Base-by-base conservation (phyloP, 2,329 filamentous ascomycete genomes). In the Clonostachys chloroleuca region DNA sequence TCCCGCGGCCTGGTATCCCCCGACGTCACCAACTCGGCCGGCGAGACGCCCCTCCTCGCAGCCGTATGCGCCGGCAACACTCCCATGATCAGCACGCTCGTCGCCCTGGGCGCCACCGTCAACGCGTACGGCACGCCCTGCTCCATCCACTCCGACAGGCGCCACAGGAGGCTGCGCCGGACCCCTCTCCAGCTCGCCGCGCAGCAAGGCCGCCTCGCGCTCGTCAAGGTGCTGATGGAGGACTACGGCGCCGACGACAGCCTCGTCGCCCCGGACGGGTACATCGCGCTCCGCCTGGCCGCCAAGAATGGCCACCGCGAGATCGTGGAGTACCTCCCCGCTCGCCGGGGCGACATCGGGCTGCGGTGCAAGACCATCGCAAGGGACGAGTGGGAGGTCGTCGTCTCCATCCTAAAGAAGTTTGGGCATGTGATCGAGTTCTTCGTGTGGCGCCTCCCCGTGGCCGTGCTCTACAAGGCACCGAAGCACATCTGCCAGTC, bases 121-220 rank as follows among this genome's bases (percentile, higher is more conserved):
- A 53, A 70, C 49, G 24, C 24, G 24, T 30, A 30, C 24, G 46
- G 35, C 7, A 59, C 56, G 34, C 62, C 62, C 18, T 44, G 40
- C 5, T n/a, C 41, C 16, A 12, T 6, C 9, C 30, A 37, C 7
- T 6, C 24, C 33, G 37, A 34, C 17, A 35, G 17, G 7, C 58
- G 53, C 64, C 59, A 40, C 60, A 60, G 14, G 55, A 24, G 41
- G 50, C 24, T 33, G 18, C 56, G 35, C 14, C 64, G 73, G n/a
- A 75, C 72, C 1, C 64, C 74, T 3, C 57, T 77, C 8, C 69
- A 72, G 63, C 54, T 67, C 1, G 74, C 73, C 3, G 71, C 73
- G 2, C 56, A 60, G 20, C 47, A 50, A 2, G 73, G 73, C 2
- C 61, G 67, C 10, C 51, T 74, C 5, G 59, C 67, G 5, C 49